Evolutionary conservation across 306 rosid species (phyloP).

Genomic region (Abrus pulchellus): DNA sequence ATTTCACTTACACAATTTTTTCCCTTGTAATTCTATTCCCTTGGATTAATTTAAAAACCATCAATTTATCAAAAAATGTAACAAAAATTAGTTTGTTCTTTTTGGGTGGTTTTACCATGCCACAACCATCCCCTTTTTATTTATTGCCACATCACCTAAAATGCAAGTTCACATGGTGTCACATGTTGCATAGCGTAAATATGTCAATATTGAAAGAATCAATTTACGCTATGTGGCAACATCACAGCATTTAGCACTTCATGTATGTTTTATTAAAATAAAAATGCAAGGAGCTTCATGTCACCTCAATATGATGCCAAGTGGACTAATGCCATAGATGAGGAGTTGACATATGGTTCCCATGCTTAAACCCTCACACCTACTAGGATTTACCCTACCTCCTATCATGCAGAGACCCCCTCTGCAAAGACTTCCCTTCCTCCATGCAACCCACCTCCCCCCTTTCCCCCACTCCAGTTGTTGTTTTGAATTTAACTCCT

Average conservation of each 20-base stretch:
- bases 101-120: neutral
- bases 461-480: no score
- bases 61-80: neutral
- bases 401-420: neutral
- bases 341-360: neutral
- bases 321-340: neutral
- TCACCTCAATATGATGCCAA: no score
- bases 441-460: no score
- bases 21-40: neutral
- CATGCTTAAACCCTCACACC: neutral
- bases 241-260: neutral
- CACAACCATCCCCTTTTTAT: neutral
- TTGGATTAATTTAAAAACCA: neutral
- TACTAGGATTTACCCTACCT: neutral
- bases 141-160: neutral
- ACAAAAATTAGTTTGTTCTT: neutral
- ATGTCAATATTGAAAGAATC: no score
- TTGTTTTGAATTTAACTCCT: neutral
- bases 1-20: neutral
- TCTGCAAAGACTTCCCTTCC: no score
- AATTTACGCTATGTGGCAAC: no score
- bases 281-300: neutral
- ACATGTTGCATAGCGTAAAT: neutral
- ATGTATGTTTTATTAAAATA: no score
- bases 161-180: neutral